Evolutionary conservation across 2,329 filamentous ascomycete genomes (phyloP), one percentile per base, ranked within the genome.

Genomic region (Graphilbum ipis-grandicollis): DNA sequence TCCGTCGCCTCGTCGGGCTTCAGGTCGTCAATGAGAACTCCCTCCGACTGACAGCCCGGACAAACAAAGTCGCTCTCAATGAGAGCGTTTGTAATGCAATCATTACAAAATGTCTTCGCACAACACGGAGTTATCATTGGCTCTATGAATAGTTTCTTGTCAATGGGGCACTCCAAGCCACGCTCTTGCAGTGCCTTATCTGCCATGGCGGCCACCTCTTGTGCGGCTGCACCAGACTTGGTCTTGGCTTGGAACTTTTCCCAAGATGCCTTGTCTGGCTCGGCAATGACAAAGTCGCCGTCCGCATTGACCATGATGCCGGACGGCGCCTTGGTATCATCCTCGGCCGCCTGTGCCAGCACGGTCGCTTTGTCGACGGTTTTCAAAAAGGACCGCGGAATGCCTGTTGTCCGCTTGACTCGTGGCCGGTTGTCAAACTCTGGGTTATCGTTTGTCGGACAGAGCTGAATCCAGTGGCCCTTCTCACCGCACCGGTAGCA

Each of bases 91-190:
- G 90, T 92, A 62, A 98, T 94, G 79, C 90, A 98, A 57, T 94
- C 85, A 73, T 90, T 90, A 71, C 90, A 98, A 68, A 93, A 98
- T 55, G 86, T 94, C 71, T 81, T 92, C 63, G 81, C 74, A 68
- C 90, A 98, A 72, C 90, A 98, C 47, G 90, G 88, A 54, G 90
- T 96, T 73, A 93, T 93, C 70, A 92, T 90, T 71, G 90, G 88
- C 58, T 94, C 84, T 75, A 92, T 78, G 63, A 96, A 94, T 71
- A 93, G 79, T 60, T 83, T 86, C 63, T 92, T 92, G 75, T 96
- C 90, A 68, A 96, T 80, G 46, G 85, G 71, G 66, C 90, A 98
- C 59, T 90, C 79, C 54, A 98, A 66, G 47, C 88, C 88, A 51
- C 73, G 78, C 57, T 90, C 81, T 60, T 84, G 79, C 49, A 93